phyloP scores from a whole-genome alignment of 1,284 basidiomycete genomes.

The Ceratobasidium sp. region DNA sequence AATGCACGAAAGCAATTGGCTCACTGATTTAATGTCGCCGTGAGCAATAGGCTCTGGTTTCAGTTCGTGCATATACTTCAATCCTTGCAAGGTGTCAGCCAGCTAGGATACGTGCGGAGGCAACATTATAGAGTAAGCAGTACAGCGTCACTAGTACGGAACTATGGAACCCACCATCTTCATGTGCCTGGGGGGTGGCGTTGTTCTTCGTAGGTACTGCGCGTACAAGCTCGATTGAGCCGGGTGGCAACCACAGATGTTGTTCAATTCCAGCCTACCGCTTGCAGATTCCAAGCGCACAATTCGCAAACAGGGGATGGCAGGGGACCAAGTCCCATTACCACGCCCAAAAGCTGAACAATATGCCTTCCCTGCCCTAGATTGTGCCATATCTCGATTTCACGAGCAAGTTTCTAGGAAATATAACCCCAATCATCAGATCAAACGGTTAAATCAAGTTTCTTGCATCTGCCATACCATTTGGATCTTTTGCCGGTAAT shows the following conservation, averaged over 20 bases:
- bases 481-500: too few species aligned
- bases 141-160: not conserved
- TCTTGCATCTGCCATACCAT: too few species aligned
- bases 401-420: slow-evolving; percentile 18
- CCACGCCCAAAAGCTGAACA: slow-evolving; percentile 11
- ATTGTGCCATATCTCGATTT: slow-evolving; percentile 8
- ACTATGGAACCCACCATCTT: slow-evolving; percentile 7
- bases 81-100: slow-evolving; percentile 6
- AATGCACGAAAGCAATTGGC: not conserved
- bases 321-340: not conserved
- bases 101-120: not conserved
- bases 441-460: too few species aligned
- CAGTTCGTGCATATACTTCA: slow-evolving; percentile 22
- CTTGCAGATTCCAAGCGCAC: slow-evolving; percentile 29
- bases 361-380: slow-evolving; percentile 5
- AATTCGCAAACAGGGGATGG: slow-evolving; percentile 12
- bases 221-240: too few species aligned
- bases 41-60: slow-evolving; percentile 20
- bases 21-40: slow-evolving; percentile 27
- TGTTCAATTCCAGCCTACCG: slow-evolving; percentile 1
- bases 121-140: not conserved
- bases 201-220: slow-evolving; percentile 14
- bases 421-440: too few species aligned
- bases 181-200: slow-evolving; percentile 11
- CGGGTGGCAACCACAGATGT: not conserved